These are phyloP conservation scores for Cutaneotrichosporon sp. DNA, from an alignment of 1,284 basidiomycete species.

Conservation along the genomic window DNA sequence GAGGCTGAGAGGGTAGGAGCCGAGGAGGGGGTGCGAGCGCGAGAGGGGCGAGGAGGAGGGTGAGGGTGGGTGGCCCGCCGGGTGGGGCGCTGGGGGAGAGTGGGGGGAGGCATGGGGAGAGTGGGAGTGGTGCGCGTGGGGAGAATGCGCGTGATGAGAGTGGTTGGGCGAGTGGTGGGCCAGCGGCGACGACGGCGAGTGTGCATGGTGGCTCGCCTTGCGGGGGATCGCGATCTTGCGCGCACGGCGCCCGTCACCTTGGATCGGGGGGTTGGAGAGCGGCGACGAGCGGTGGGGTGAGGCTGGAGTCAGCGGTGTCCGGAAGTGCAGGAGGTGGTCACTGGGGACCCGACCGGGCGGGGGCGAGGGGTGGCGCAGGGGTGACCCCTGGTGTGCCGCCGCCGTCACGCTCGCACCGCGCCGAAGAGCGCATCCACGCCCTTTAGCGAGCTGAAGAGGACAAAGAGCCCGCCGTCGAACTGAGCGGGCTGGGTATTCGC, in stretches of 20 bases:
- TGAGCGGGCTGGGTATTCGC: background rate
- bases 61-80: background rate
- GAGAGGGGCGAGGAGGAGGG: conserved; percentile 24
- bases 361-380: background rate
- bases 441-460: background rate
- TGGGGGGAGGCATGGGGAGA: background rate
- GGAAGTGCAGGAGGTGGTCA: background rate
- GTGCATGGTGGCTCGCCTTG: conserved; percentile 6
- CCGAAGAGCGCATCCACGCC: background rate
- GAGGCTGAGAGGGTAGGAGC: conserved; percentile 46
- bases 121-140: background rate
- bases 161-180: background rate
- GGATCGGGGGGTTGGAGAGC: background rate
- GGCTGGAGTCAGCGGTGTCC: conserved; percentile 1
- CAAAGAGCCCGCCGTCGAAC: no score
- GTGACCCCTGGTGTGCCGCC: background rate
- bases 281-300: conserved; percentile 5
- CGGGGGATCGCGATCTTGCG: conserved; percentile 5
- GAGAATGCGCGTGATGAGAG: background rate
- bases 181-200: background rate
- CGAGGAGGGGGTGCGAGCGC: conserved; percentile 46
- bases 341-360: background rate
- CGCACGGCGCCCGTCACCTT: conserved; percentile 5
- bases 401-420: background rate
- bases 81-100: background rate